Conservation (phyloP, 1,284 basidiomycete genomes). For the Rhodotorula sp. region DNA sequence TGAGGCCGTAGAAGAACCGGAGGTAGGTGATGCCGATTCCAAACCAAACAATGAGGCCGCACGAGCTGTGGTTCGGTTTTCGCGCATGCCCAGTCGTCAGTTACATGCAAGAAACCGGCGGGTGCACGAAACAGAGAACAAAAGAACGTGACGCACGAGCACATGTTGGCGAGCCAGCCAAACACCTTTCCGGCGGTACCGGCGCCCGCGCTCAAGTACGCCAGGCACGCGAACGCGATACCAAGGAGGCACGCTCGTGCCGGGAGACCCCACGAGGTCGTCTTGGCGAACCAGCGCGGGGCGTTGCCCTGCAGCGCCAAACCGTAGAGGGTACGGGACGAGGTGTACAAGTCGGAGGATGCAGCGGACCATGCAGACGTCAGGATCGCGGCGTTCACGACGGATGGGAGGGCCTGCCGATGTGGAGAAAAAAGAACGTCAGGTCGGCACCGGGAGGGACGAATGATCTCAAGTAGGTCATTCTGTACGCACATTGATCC, state of each 20-base stretch:
- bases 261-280: constrained; percentile 72
- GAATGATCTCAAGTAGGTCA: neutral
- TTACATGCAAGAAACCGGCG: neutral
- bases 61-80: neutral
- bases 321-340: constrained; percentile 57
- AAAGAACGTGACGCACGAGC: neutral
- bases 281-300: constrained; percentile 59
- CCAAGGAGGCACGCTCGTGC: constrained; percentile 58
- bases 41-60: constrained; percentile 31
- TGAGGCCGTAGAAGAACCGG: constrained; percentile 55
- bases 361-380: constrained; percentile 59
- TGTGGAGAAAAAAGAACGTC: neutral
- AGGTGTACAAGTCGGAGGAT: constrained; percentile 57
- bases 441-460: neutral
- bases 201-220: constrained; percentile 52
- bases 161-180: constrained; percentile 48
- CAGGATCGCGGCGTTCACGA: constrained; percentile 53
- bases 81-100: neutral
- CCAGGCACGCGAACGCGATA: constrained; percentile 57
- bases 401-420: constrained; percentile 26
- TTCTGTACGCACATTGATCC: constrained; percentile 26
- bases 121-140: too few species aligned
- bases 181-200: constrained; percentile 36
- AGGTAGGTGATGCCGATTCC: constrained; percentile 32
- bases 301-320: constrained; percentile 64